Evolutionary conservation across 2,329 filamentous ascomycete species (phyloP).

Genomic region (Fusarium subtropicale): DNA sequence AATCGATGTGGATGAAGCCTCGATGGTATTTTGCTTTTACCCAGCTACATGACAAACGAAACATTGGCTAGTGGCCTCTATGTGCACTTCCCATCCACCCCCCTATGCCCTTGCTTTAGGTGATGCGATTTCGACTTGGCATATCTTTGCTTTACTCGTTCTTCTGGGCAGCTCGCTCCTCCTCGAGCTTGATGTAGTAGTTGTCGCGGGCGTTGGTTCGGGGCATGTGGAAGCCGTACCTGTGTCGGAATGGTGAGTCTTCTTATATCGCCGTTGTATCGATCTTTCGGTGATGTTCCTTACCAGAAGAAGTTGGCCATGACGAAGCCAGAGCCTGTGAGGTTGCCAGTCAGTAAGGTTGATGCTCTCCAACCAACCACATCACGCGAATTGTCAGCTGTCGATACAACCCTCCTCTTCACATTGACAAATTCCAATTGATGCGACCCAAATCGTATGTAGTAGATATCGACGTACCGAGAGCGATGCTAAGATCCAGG

Average conservation of each 20-base stretch:
- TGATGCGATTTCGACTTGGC: slow-evolving; percentile 3
- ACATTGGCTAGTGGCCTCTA: slow-evolving; percentile 35
- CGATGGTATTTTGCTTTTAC: slow-evolving; percentile 44
- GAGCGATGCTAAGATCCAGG: slow-evolving; percentile 65
- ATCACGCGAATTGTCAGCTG: slow-evolving; percentile 43
- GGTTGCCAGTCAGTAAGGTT: slow-evolving; percentile 50
- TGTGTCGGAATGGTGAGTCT: slow-evolving; percentile 47
- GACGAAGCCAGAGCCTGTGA: slow-evolving; percentile 63
- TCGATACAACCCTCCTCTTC: slow-evolving; percentile 25
- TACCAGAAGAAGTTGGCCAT: slow-evolving; percentile 71
- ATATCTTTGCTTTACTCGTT: slow-evolving; percentile 39
- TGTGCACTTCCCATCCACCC: slow-evolving; percentile 20
- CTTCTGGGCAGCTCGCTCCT: slow-evolving; percentile 61
- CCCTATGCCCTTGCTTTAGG: slow-evolving; percentile 12
- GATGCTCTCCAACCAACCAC: slow-evolving; percentile 42
- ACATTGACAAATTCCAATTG: slow-evolving; percentile 8
- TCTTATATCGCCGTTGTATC: neutral
- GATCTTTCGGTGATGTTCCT: slow-evolving; percentile 38
- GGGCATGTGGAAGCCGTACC: slow-evolving; percentile 73
- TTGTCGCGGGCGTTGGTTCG: slow-evolving; percentile 68
- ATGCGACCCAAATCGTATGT: slow-evolving; percentile 6
- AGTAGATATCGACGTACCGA: slow-evolving; percentile 60
- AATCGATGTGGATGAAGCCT: slow-evolving; percentile 41
- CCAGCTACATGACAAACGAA: slow-evolving; percentile 46
- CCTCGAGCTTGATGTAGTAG: slow-evolving; percentile 70